These are phyloP conservation scores for Arachnopeziza araneosa DNA, from an alignment of 2,329 filamentous ascomycete genomes.

Conservation along the genomic window DNA sequence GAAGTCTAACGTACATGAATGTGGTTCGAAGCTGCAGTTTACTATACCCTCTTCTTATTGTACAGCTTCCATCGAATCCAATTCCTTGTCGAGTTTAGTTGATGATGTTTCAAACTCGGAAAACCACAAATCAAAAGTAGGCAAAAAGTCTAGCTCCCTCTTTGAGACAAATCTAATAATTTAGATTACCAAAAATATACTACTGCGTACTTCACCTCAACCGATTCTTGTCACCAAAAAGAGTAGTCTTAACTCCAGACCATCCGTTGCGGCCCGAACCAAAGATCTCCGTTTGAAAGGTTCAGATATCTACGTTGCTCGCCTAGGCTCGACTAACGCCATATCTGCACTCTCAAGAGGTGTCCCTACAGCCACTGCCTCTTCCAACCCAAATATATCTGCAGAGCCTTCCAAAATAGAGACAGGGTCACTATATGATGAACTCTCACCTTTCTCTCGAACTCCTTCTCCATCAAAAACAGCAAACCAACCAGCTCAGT, in stretches of 20 bases:
- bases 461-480: conserved; percentile 9
- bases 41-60: no score
- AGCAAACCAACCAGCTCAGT: not conserved
- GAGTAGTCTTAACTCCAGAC: conserved; percentile 17
- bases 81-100: not conserved
- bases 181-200: not conserved
- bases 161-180: not conserved
- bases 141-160: not conserved
- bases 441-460: conserved; percentile 31
- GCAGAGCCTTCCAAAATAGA: conserved; percentile 1
- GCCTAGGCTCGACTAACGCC: conserved; percentile 31
- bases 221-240: conserved; percentile 20
- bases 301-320: conserved; percentile 46
- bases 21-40: conserved; percentile 9
- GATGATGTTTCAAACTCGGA: not conserved
- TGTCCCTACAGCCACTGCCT: not conserved
- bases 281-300: conserved; percentile 42
- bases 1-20: conserved; percentile 9
- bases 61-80: not conserved
- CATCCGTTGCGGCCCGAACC: conserved; percentile 34
- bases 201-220: not conserved
- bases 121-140: not conserved
- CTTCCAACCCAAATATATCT: not conserved
- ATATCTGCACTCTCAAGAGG: not conserved
- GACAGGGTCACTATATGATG: conserved; percentile 41